These are phyloP conservation scores for Pichia kudriavzevii DNA, from an alignment of 1,139 yeast genomes.

Conservation along the genomic window DNA sequence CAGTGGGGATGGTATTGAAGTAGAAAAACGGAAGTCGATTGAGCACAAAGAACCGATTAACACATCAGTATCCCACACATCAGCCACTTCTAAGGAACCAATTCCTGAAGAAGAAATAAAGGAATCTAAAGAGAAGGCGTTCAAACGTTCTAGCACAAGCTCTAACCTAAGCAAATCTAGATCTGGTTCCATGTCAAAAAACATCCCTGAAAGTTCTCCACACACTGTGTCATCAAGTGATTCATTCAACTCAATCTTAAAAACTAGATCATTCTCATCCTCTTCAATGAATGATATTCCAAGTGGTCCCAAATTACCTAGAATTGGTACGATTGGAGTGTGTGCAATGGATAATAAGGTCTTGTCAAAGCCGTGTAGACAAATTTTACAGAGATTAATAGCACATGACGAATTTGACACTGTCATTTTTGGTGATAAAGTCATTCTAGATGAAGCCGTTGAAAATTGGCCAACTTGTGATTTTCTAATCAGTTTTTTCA, in stretches of 20 bases:
- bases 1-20: no score
- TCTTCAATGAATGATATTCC: constrained; percentile 23
- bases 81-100: no score
- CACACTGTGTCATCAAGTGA: constrained; percentile 10
- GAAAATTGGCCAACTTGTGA: constrained; percentile 99
- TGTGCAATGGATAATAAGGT: constrained; percentile 99
- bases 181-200: constrained; percentile 4
- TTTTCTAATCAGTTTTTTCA: constrained; percentile 83
- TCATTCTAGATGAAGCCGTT: constrained; percentile 82
- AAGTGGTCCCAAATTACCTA: constrained; percentile 50
- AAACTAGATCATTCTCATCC: constrained; percentile 37
- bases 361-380: constrained; percentile 90
- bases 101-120: no score
- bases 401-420: constrained; percentile 96
- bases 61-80: constrained; percentile 1
- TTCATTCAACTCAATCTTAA: constrained; percentile 13
- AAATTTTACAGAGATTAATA: constrained; percentile 77
- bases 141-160: constrained; percentile 13
- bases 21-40: neutral
- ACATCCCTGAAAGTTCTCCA: constrained; percentile 1
- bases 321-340: constrained; percentile 90
- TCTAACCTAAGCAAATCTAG: no score
- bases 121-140: no score
- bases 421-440: constrained; percentile 95
- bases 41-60: neutral